Conservation (phyloP, 2,329 filamentous ascomycete genomes). For the Pseudogymnoascus sp. region DNA sequence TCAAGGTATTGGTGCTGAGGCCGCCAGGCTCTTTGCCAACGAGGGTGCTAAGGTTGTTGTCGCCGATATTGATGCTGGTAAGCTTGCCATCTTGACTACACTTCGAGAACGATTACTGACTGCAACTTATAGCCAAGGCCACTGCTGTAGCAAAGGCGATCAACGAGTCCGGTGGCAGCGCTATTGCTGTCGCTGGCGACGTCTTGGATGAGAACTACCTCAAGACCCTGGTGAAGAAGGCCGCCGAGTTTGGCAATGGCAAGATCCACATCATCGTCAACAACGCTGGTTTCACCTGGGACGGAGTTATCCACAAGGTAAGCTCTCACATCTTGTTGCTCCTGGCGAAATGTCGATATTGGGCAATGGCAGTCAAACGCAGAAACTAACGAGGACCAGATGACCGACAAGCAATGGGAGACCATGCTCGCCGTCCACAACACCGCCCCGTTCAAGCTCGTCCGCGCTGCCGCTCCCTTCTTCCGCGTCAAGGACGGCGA, state of each 20-base stretch:
- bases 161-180: constrained; percentile 56
- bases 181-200: constrained; percentile 69
- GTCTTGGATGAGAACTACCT: constrained; percentile 67
- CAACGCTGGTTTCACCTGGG: constrained; percentile 90
- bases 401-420: constrained; percentile 86
- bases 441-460: constrained; percentile 77
- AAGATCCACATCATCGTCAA: constrained; percentile 91
- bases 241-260: constrained; percentile 73
- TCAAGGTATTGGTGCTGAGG: constrained; percentile 83
- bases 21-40: constrained; percentile 74
- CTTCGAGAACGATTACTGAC: constrained; percentile 17
- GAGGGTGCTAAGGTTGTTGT: constrained; percentile 81
- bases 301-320: constrained; percentile 81
- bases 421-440: constrained; percentile 78
- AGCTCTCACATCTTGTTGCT: constrained; percentile 13
- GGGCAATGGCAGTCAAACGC: neutral
- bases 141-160: constrained; percentile 62
- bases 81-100: constrained; percentile 18
- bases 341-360: neutral
- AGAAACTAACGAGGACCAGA: constrained; percentile 34
- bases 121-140: constrained; percentile 54
- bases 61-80: constrained; percentile 72
- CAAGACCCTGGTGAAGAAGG: constrained; percentile 61
- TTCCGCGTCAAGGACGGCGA: constrained; percentile 82
- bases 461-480: constrained; percentile 73